Evolutionary conservation across 23 red algal species (phyloP), one percentile per base, ranked within the genome.

Genomic region (Gracilaria gracilis): DNA sequence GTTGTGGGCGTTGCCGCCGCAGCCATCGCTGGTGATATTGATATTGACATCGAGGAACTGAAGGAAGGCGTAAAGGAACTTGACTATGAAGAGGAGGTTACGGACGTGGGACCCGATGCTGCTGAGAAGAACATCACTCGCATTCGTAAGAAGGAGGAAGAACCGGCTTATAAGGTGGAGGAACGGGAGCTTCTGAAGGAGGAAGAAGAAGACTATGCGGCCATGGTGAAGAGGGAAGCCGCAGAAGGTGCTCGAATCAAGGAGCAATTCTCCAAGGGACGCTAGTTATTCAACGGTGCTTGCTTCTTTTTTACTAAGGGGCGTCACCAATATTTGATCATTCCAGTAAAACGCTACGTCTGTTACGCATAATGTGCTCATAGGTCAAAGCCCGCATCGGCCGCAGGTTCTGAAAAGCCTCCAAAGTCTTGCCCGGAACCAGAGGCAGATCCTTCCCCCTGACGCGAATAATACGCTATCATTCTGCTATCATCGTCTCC

Each of bases 381-480:
- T 1, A n/a, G 2, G 13, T 57, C 54, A 54, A 81, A 58, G 47
- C 76, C 76, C 32, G 29, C 47, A 37, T 81, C 47, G 6, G 1
- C 37, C 4, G 37, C 9, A 20, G 61, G 28, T 27, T 89, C 86
- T 51, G 86, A 47, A 37, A 89, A 79, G 0, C 86, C 86, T 21
- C 86, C 74, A 61, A 89, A 89, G 47, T 89, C 86, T 38, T 37
- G 49, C 21, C 74, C 57, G 6, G 86, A 8, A 16, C 86, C 74
- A 21, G 44, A 21, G 21, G 72, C 58, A 58, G 48, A 78, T 62
- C 74, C 86, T 44, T 89, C 86, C 8, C 72, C 74, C 86, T 89
- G 86, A 35, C 67, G 75, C n/a, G 77, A 83, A 61, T 93, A 93
- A 14, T 84, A 84, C 35, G 79, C 79, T 64, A 93, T 81, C 80